Percentiles rank a stretch among this genome's conserved stretches.
Evolutionary conservation across 2,329 filamentous ascomycete species (phyloP).

Genomic region (Fusarium foetens): DNA sequence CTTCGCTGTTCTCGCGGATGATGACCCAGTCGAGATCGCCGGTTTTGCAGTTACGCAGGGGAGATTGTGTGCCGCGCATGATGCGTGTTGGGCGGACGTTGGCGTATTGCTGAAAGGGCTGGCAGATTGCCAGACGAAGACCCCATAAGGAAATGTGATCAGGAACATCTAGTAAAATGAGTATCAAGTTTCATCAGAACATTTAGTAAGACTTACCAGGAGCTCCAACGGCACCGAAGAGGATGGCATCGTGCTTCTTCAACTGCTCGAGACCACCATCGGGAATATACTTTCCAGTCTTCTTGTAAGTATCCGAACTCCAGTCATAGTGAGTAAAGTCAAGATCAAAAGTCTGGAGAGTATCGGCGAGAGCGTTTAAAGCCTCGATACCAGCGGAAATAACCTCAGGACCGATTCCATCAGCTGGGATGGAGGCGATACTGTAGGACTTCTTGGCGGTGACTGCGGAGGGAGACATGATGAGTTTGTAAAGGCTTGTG

Average conservation of each 20-base stretch:
- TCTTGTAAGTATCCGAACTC: slow-evolving; percentile 74
- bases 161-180: slow-evolving; percentile 59
- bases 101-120: slow-evolving; percentile 72
- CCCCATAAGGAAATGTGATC: slow-evolving; percentile 75
- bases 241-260: slow-evolving; percentile 64
- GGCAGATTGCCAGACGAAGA: slow-evolving; percentile 71
- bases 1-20: slow-evolving; percentile 73
- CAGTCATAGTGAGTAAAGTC: slow-evolving; percentile 73
- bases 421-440: slow-evolving; percentile 70
- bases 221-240: slow-evolving; percentile 73
- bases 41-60: slow-evolving; percentile 60
- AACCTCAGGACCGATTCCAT: slow-evolving; percentile 73
- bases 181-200: neutral
- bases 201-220: slow-evolving; percentile 50
- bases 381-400: slow-evolving; percentile 69
- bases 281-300: slow-evolving; percentile 65
- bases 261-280: slow-evolving; percentile 51
- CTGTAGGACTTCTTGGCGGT: slow-evolving; percentile 53
- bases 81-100: slow-evolving; percentile 72
- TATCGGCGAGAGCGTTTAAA: slow-evolving; percentile 62
- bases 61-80: slow-evolving; percentile 68
- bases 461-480: slow-evolving; percentile 41
- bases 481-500: neutral
- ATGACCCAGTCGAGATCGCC: slow-evolving; percentile 74
- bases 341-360: slow-evolving; percentile 67